Evolutionary conservation across 257 asterid genomes (phyloP), one percentile per base, ranked within the genome.

Genomic region (Solanum acaule): DNA sequence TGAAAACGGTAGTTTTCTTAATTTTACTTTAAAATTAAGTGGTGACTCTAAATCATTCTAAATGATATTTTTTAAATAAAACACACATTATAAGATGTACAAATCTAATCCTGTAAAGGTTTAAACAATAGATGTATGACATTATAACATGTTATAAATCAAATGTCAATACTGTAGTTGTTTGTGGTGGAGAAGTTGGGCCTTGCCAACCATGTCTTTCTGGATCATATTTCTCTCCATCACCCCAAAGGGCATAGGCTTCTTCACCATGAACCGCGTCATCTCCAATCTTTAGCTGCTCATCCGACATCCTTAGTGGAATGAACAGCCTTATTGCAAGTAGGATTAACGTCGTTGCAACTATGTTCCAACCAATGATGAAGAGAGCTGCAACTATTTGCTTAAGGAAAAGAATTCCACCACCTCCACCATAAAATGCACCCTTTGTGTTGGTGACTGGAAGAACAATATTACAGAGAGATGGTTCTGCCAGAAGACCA

Each of bases 251-350:
- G 6, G 98, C 97, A 52, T 96, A 96, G 13, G 99, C 99, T 88
- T 95, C 98, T 88, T 96, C 99, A 1, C 99, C 98, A 33, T 96
- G 98, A 7, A 96, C 99, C 0, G 99, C 99, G 2, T 96, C 99
- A 33, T 96, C 99, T 83, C 99, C 99, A 44, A 95, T 94, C 95
- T 93, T 85, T 56, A 96, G 96, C 44, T 96, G 94, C 83, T 95
- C 96, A 0, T 96, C 96, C 4, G 99, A 94, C 99, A 96, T 96
- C 37, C 99, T 90, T 84, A 96, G 73, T 0, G 99, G 98, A 7
- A 96, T 91, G 49, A 95, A 71, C 38, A 93, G 0, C 44, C 94
- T 91, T 70, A 96, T 94, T 2, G 94, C 46, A 22, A 95, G 89
- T 16, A 94, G 96, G 31, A 95, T 96, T 13, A 92, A 34, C 0